Evolutionary conservation across 2,329 filamentous ascomycete species (phyloP).

Genomic region (Clarireedia paspali): DNA sequence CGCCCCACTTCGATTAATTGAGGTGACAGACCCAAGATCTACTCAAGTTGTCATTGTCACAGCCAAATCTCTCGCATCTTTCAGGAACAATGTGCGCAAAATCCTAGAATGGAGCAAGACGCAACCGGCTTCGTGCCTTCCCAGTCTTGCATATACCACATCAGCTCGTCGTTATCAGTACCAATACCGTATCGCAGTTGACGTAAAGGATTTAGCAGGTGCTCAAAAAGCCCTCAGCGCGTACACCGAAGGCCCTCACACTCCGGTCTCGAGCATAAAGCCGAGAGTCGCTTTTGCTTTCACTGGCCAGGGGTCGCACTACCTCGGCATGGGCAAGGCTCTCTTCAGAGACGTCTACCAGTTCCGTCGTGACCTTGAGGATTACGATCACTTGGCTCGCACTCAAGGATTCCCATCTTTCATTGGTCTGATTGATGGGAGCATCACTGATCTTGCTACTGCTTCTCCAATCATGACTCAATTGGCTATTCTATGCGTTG

Average conservation of each 20-base stretch:
- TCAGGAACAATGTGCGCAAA: constrained; percentile 8
- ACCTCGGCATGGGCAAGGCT: constrained; percentile 23
- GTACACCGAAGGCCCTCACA: constrained; percentile 1
- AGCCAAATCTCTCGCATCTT: constrained; percentile 7
- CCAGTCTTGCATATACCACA: constrained; percentile 15
- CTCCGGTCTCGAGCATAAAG: constrained; percentile 6
- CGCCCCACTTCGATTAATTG: constrained; percentile 9
- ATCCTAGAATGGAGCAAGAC: constrained; percentile 1
- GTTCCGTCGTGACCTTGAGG: constrained; percentile 21
- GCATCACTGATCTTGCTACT: not conserved
- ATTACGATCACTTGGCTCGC: constrained; percentile 20
- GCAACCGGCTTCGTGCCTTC: constrained; percentile 8
- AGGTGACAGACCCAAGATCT: constrained; percentile 1
- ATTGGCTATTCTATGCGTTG: constrained; percentile 32
- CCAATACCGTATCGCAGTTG: constrained; percentile 43
- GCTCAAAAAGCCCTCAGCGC: constrained; percentile 4
- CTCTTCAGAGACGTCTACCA: constrained; percentile 32
- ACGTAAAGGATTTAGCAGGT: constrained; percentile 32
- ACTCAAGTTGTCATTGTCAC: constrained; percentile 9
- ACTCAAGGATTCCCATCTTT: constrained; percentile 25
- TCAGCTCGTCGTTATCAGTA: constrained; percentile 47
- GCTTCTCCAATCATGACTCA: constrained; percentile 3
- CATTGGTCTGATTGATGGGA: constrained; percentile 32
- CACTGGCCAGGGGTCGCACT: constrained; percentile 40
- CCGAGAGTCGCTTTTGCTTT: constrained; percentile 14